phyloP scores from a whole-genome alignment of 192 early-diverging fungal genomes.

The Chytriomyces sp. region DNA sequence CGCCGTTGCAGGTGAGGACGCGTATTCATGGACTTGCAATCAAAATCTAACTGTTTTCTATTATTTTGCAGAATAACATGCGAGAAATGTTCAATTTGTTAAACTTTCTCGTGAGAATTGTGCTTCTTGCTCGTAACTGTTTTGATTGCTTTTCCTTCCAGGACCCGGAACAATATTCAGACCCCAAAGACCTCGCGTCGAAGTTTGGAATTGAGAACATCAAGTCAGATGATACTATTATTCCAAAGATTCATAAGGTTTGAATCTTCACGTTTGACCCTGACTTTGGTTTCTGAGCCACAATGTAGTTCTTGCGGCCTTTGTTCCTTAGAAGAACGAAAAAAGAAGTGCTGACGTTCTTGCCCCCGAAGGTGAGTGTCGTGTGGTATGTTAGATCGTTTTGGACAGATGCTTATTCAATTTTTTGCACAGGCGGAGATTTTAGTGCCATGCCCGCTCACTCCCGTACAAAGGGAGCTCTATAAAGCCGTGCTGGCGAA shows the following conservation, averaged over 20 bases:
- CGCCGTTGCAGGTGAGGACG: constrained; percentile 28
- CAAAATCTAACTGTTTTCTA: constrained; percentile 70
- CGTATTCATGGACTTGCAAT: constrained; percentile 18
- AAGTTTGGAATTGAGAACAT: constrained; percentile 46
- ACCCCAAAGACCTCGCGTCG: constrained; percentile 54
- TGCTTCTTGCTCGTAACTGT: background rate
- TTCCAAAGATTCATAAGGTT: constrained; percentile 69
- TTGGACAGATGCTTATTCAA: too few species aligned
- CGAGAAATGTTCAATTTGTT: constrained; percentile 73
- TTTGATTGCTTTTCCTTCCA: constrained; percentile 5
- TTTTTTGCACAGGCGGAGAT: constrained; percentile 54
- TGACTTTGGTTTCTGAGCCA: background rate
- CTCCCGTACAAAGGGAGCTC: constrained; percentile 66
- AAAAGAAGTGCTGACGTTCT: constrained; percentile 50
- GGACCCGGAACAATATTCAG: constrained; percentile 61
- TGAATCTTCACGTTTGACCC: background rate
- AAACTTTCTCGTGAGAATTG: constrained; percentile 56
- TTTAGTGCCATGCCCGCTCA: constrained; percentile 72
- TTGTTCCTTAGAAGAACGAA: constrained; percentile 77
- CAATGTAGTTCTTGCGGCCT: constrained; percentile 51
- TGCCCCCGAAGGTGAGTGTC: constrained; percentile 61
- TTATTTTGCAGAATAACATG: constrained; percentile 75
- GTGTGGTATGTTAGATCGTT: too few species aligned
- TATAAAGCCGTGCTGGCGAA: constrained; percentile 65
- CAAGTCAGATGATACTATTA: constrained; percentile 40